phyloP scores from a whole-genome alignment of 768 basidiomycete genomes.

The Rhodotorula diobovata region DNA sequence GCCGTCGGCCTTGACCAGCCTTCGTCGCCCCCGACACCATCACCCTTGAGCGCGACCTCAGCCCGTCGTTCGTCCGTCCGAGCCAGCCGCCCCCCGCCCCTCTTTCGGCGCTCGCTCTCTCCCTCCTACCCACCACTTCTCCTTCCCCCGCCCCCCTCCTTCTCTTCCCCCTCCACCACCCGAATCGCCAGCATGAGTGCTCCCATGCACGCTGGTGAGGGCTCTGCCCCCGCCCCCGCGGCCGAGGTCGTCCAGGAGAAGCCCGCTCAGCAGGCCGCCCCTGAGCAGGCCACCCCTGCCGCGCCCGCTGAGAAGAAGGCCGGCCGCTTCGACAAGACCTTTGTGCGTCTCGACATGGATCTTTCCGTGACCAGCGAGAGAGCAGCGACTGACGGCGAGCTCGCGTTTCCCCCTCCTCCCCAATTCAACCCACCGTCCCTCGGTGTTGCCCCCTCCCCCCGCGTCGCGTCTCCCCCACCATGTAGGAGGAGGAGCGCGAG shows the following conservation, averaged over 20 bases:
- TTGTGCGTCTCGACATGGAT: not conserved
- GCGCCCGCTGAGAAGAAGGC: slow-evolving; percentile 33
- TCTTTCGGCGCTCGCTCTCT: not conserved
- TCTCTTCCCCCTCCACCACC: not conserved
- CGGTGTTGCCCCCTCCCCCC: not conserved
- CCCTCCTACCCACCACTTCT: not conserved
- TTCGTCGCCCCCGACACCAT: not conserved
- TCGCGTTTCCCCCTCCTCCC: not conserved
- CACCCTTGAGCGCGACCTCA: too few relatives aligned
- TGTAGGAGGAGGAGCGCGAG: slow-evolving; percentile 38
- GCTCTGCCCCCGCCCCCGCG: slow-evolving; percentile 1
- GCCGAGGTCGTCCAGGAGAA: slow-evolving; percentile 35
- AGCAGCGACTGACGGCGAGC: slow-evolving; percentile 2
- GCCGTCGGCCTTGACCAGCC: not conserved
- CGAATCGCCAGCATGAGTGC: not conserved
- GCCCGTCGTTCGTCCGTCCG: too few relatives aligned
- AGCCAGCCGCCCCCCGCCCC: not conserved
- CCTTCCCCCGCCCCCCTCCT: not conserved
- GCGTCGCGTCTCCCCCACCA: not conserved
- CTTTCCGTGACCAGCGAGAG: too few relatives aligned
- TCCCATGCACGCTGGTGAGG: not conserved
- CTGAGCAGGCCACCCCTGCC: not conserved
- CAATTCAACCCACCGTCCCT: not conserved
- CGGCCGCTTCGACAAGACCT: slow-evolving; percentile 40
- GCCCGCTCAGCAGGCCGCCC: slow-evolving; percentile 4